Base-by-base conservation (phyloP, 2,329 filamentous ascomycete genomes). In the Didymella exigua region DNA sequence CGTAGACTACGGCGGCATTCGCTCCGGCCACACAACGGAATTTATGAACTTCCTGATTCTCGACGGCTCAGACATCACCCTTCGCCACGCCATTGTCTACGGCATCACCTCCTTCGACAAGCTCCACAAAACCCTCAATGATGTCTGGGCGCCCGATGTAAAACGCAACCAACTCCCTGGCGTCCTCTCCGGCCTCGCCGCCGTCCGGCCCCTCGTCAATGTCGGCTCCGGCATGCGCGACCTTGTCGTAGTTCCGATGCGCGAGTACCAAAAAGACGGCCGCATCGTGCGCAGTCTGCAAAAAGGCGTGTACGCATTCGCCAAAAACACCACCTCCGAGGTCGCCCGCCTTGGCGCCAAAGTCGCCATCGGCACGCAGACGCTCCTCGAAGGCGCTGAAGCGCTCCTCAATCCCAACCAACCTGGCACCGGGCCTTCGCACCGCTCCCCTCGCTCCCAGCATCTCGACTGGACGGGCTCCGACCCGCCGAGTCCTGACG, bases 41-140 rank as follows among this genome's bases (percentile, higher is more conserved):
- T 96, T 99, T 69, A 98, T 98, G 93, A 99, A 99, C 74, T 97
- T 99, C 72, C 84, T 99, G 61, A 90, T 93, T 13, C 84, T 99
- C 1, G 95, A 99, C 64, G 88, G 90, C 61, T 87, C 95, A 2
- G 87, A 93, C 57, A 89, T 99, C 82, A 85, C 89, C 6, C 83
- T 99, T 48, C 86, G 90, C 11, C 93, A 93, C 71, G 89, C 90
- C 23, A 98, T 99, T 63, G 86, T 98, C 30, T 97, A 98, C 64
- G 95, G 96, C 24, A 85, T 96, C 1, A 87, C 87, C 7, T 95
- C 95, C 0, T 97, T 98, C 65, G 93, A 98, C 63, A 87, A 90
- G 44, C 82, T 99, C 2, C 92, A 95, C 49, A 86, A 93, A 73
- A 93, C 89, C 2, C 83, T 99, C 29, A 98, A 98, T 70, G 91